Conservation (phyloP, 352 stramenopile genomes). For the Blastocystis sp. region DNA sequence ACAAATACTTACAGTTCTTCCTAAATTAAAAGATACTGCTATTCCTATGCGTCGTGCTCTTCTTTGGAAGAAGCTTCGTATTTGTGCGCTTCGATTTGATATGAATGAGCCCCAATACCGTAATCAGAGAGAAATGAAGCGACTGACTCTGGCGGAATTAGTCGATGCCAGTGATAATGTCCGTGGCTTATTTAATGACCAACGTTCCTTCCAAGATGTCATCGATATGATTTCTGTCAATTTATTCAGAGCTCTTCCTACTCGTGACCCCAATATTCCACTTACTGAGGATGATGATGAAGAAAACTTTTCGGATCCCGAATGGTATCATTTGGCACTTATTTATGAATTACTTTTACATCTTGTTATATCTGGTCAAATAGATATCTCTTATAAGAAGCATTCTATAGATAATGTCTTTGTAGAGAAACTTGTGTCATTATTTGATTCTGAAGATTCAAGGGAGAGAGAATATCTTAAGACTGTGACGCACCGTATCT, state of each 20-base stretch:
- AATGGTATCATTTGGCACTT: constrained; percentile 87
- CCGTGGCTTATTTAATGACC: constrained; percentile 48
- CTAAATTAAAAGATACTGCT: constrained; percentile 5
- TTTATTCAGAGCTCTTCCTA: constrained; percentile 70
- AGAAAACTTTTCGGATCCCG: constrained; percentile 78
- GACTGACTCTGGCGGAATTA: constrained; percentile 89
- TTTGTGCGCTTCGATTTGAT: constrained; percentile 37
- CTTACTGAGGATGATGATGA: constrained; percentile 70
- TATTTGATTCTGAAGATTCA: constrained; percentile 85
- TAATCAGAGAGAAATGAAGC: constrained; percentile 70
- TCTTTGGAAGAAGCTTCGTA: constrained; percentile 33
- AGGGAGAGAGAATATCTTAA: constrained; percentile 95
- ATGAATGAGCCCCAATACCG: constrained; percentile 20
- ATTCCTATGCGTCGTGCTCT: constrained; percentile 21
- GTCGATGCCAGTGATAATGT: constrained; percentile 98
- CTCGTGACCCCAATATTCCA: constrained; percentile 48
- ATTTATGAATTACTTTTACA: constrained; percentile 97
- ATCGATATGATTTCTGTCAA: constrained; percentile 68
- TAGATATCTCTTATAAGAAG: constrained; percentile 87
- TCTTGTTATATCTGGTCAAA: constrained; percentile 85
- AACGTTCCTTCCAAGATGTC: constrained; percentile 32
- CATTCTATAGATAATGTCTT: constrained; percentile 80
- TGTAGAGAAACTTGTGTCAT: constrained; percentile 74
- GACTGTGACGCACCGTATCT: constrained; percentile 94
- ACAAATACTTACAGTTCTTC: constrained; percentile 14